phyloP scores from a whole-genome alignment of 2,329 filamentous ascomycete genomes.

The Hortaea werneckii region DNA sequence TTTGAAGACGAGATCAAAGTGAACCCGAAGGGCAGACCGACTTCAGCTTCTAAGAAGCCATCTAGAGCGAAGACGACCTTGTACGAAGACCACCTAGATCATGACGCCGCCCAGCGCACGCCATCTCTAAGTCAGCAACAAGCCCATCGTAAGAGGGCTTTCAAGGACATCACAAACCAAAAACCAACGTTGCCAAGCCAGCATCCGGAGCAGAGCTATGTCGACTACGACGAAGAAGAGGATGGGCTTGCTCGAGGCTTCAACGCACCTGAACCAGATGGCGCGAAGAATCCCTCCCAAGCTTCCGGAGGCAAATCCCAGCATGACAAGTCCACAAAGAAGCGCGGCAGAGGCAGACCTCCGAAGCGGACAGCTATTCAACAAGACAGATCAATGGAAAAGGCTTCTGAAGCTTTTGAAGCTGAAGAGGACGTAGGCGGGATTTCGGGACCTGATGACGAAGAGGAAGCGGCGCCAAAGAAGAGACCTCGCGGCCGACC shows the following conservation, averaged over 20 bases:
- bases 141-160: slow-evolving; percentile 16
- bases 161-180: slow-evolving; percentile 9
- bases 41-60: slow-evolving; percentile 4
- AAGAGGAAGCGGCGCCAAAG: slow-evolving; percentile 13
- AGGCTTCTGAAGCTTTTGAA: background rate
- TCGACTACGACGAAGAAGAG: slow-evolving; percentile 14
- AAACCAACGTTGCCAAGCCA: slow-evolving; percentile 1
- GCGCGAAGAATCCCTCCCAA: slow-evolving; percentile 1
- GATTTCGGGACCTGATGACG: slow-evolving; percentile 4
- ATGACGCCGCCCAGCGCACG: slow-evolving; percentile 9
- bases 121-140: slow-evolving; percentile 25
- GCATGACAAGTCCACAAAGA: slow-evolving; percentile 22
- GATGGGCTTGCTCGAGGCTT: slow-evolving; percentile 15
- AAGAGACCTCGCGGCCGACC: background rate
- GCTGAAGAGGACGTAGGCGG: slow-evolving; percentile 3
- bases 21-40: slow-evolving; percentile 8
- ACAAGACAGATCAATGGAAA: background rate
- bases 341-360: slow-evolving; percentile 32
- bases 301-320: background rate
- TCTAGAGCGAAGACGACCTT: slow-evolving; percentile 25
- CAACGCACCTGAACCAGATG: background rate
- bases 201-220: slow-evolving; percentile 9
- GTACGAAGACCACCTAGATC: slow-evolving; percentile 25
- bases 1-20: slow-evolving; percentile 10
- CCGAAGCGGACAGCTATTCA: slow-evolving; percentile 6